phyloP scores from a whole-genome alignment of 78 protist species.

The Dictyostelium citrinum region DNA sequence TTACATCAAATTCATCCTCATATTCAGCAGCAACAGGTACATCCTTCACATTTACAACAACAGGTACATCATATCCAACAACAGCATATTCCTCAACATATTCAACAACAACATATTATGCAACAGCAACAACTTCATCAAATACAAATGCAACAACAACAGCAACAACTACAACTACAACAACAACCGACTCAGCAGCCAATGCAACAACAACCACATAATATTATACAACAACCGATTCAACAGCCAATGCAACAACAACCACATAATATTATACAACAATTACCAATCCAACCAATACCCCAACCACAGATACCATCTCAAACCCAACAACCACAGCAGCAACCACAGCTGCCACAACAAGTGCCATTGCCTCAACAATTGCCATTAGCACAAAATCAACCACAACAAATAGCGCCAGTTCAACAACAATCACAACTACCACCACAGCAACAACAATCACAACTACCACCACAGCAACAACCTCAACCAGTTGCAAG shows the following conservation, averaged over 20 bases:
- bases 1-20: neutral
- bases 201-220: neutral
- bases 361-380: neutral
- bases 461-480: neutral
- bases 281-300: neutral
- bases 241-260: constrained; percentile 7
- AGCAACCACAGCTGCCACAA: neutral
- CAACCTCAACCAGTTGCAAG: neutral
- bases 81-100: neutral
- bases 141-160: neutral
- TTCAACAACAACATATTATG: neutral
- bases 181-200: neutral
- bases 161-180: neutral
- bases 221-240: neutral
- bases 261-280: constrained; percentile 5
- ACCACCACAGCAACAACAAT: neutral
- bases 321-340: neutral
- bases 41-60: neutral
- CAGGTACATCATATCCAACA: neutral
- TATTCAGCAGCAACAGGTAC: neutral
- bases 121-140: neutral
- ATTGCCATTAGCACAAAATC: neutral
- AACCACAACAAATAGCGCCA: neutral
- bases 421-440: neutral
- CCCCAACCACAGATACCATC: neutral